Percentiles rank a stretch among this genome's conserved stretches.
Evolutionary conservation across 1,284 basidiomycete species (phyloP).

Genomic region (Stygiomarasmius scandens): DNA sequence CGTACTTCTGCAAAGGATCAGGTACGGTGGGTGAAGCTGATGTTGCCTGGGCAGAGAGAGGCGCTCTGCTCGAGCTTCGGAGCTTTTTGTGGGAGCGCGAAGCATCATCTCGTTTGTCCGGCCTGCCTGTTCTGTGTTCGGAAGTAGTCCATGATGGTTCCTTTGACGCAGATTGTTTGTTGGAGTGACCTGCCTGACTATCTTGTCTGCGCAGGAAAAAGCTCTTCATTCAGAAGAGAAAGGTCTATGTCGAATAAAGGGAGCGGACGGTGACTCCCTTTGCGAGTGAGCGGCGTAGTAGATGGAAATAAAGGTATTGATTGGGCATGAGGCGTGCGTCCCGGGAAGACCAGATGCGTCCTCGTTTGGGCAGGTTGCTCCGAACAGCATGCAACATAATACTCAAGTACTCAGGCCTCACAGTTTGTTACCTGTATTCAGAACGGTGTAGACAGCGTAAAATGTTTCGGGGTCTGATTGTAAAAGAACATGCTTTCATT

Average conservation of each 20-base stretch:
- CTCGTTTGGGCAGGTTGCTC: conserved; percentile 11
- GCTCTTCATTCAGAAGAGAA: conserved; percentile 47
- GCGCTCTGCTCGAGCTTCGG: conserved; percentile 28
- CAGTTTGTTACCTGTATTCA: too few species aligned
- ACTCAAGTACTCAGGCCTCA: too few species aligned
- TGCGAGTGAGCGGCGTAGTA: conserved; percentile 8
- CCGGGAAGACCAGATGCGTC: conserved; percentile 17
- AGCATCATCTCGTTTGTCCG: conserved; percentile 13
- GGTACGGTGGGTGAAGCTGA: conserved; percentile 5
- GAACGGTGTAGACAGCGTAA: too few species aligned
- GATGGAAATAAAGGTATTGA: conserved; percentile 15
- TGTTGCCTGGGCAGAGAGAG: conserved; percentile 13
- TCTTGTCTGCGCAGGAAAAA: conserved; percentile 51
- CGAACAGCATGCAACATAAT: neutral
- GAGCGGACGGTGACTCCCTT: neutral
- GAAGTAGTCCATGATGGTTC: conserved; percentile 26
- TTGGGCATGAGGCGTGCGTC: conserved; percentile 47
- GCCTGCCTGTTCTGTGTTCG: conserved; percentile 13
- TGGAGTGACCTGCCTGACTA: conserved; percentile 31
- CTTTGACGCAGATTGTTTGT: conserved; percentile 39
- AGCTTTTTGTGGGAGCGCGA: conserved; percentile 24
- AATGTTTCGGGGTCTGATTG: too few species aligned
- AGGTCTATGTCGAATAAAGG: neutral
- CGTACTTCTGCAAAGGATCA: conserved; percentile 1
- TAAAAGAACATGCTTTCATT: too few species aligned